Base-by-base conservation (phyloP, 2,329 filamentous ascomycete species). In the Elsinoe arachidis region DNA sequence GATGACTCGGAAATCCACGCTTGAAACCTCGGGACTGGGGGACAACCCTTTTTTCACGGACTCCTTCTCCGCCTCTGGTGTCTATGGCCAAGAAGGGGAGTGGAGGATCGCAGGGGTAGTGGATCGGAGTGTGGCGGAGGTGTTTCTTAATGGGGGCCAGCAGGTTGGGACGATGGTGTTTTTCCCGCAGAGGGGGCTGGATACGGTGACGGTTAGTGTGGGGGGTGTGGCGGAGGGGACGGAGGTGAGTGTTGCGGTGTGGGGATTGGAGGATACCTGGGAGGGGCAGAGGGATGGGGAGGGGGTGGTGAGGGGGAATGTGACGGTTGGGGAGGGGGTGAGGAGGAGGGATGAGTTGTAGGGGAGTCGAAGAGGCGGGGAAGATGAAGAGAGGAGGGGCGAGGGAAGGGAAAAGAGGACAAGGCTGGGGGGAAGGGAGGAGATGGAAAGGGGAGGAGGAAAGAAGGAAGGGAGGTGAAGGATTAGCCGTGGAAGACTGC, bases 31-130 rank as follows among this genome's bases (percentile, higher is more conserved):
- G 11, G 33, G 33, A 7, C 17, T 51, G n/a, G 46, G 26, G 2
- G 73, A 77, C 14, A 79, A 80, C 60, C 71, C 74, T 1, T 80
- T 78, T 68, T 82, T 81, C 65, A 81, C 77, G 0, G 76, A 82
- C 60, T 78, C 79, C 61, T 80, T 82, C 64, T 72, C 68, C 4
- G 68, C 68, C 3, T 67, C 66, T 21, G 65, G 64, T 10, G 43
- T 63, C 9, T 68, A 66, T 41, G 58, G 64, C 1, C 57, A 61
- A 6, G 60, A 61, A 6, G 71, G 69, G 12, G 63, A 64, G 0
- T 76, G 73, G 67, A 62, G 63, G 58, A 66, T 83, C 34, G 74
- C 75, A 52, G 76, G 75, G 0, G 71, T 83, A 2, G 70, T 82
- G 3, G 81, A 84, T 63, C 70, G 78, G 4, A 76, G 72, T 11